phyloP scores from a whole-genome alignment of 495 filamentous ascomycete species.

The Penicillium verhagenii region DNA sequence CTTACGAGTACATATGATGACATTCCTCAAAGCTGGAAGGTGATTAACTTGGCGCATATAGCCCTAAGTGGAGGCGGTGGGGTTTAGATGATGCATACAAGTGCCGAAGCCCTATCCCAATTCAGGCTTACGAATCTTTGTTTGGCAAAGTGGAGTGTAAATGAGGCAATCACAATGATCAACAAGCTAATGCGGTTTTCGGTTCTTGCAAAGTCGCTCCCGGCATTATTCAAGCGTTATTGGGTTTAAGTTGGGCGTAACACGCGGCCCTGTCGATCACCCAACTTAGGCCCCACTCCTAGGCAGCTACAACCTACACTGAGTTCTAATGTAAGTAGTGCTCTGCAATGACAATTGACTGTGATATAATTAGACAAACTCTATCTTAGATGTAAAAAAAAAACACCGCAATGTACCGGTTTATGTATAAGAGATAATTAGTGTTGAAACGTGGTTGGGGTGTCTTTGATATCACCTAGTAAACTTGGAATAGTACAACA shows the following conservation, averaged over 20 bases:
- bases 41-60: background rate
- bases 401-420: no score
- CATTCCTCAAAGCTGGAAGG: background rate
- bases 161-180: background rate
- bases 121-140: background rate
- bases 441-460: no score
- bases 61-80: background rate
- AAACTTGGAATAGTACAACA: no score
- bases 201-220: background rate
- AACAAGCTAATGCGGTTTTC: background rate
- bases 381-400: no score
- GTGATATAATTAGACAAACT: no score
- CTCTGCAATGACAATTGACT: no score
- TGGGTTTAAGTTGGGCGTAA: background rate
- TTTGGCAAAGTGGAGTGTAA: background rate
- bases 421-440: no score
- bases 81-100: background rate
- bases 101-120: background rate
- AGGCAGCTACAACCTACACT: background rate
- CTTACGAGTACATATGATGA: background rate
- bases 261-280: conserved; percentile 3
- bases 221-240: background rate
- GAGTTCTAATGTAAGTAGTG: no score
- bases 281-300: background rate
- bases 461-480: no score